phyloP scores from a whole-genome alignment of 2,329 filamentous ascomycete genomes.

The Polytolypa hystricis region DNA sequence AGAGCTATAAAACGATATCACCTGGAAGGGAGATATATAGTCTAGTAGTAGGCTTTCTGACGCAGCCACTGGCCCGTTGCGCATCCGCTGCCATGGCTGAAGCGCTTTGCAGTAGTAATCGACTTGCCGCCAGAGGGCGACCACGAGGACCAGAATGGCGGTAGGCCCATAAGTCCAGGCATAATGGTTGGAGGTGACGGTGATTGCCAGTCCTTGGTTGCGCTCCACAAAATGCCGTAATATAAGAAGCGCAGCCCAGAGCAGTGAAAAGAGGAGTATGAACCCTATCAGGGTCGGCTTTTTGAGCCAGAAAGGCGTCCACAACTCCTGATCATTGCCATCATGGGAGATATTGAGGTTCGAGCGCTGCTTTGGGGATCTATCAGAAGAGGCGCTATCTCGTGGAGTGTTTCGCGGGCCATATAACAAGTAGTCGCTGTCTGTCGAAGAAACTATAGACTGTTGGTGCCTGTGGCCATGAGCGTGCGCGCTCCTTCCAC shows the following conservation, averaged over 20 bases:
- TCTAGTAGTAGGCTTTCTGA: background rate
- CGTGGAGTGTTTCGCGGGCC: too few species aligned
- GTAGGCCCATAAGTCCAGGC: background rate
- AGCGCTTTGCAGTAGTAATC: background rate
- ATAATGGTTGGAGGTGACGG: background rate
- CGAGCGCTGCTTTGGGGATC: too few species aligned
- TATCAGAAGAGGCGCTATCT: too few species aligned
- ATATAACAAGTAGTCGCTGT: too few species aligned
- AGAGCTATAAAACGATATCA: too few species aligned
- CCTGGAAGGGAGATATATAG: too few species aligned
- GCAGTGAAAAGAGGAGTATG: background rate
- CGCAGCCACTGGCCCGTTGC: background rate
- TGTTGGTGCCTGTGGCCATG: too few species aligned
- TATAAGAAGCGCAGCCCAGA: background rate
- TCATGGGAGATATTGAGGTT: too few species aligned
- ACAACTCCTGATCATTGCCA: background rate
- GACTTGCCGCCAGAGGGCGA: background rate
- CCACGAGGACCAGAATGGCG: background rate
- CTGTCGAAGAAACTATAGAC: too few species aligned
- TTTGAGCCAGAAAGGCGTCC: conserved; percentile 1
- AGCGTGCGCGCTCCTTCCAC: too few species aligned
- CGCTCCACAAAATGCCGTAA: background rate
- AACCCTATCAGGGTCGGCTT: conserved; percentile 1
- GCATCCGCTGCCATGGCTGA: background rate
- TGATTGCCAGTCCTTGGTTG: background rate